phyloP scores from a whole-genome alignment of 306 rosid genomes.

The Pterocarpus macrocarpus region DNA sequence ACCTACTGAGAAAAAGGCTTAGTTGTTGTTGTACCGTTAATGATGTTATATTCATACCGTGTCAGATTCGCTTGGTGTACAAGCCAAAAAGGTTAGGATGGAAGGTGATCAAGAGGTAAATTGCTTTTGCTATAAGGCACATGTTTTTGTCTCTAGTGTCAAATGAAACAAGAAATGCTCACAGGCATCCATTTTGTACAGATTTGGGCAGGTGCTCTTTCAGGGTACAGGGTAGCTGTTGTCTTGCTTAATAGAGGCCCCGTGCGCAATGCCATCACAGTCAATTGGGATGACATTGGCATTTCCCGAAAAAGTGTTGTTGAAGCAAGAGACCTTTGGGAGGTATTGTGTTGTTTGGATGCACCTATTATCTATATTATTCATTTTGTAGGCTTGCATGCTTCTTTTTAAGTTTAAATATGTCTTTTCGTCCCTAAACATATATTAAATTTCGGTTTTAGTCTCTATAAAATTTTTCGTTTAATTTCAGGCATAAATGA shows the following conservation, averaged over 20 bases:
- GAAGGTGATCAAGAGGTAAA: conserved; percentile 89
- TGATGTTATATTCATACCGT: neutral
- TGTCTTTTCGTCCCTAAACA: no score
- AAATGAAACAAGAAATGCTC: conserved; percentile 7
- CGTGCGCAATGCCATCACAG: conserved; percentile 51
- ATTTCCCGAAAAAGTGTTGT: conserved; percentile 69
- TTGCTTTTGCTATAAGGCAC: neutral
- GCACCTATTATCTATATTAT: neutral
- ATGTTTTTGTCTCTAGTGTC: neutral
- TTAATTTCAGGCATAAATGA: no score
- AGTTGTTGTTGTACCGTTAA: neutral
- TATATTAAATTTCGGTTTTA: no score
- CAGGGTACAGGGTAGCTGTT: conserved; percentile 72
- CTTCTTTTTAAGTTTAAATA: neutral
- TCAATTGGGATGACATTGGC: conserved; percentile 89
- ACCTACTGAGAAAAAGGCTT: neutral
- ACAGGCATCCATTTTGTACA: conserved; percentile 41
- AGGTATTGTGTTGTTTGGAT: conserved; percentile 56
- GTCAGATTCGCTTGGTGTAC: conserved; percentile 84
- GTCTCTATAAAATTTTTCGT: no score
- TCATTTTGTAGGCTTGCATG: neutral
- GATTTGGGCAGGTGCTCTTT: conserved; percentile 97
- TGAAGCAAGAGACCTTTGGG: conserved; percentile 90
- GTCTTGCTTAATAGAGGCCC: conserved; percentile 79
- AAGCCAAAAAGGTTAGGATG: conserved; percentile 88